A percentile compares a stretch with the other conserved stretches of the same genome.
Evolutionary conservation across 1,139 yeast species (phyloP).

Genomic region (Taiozyma sp.): DNA sequence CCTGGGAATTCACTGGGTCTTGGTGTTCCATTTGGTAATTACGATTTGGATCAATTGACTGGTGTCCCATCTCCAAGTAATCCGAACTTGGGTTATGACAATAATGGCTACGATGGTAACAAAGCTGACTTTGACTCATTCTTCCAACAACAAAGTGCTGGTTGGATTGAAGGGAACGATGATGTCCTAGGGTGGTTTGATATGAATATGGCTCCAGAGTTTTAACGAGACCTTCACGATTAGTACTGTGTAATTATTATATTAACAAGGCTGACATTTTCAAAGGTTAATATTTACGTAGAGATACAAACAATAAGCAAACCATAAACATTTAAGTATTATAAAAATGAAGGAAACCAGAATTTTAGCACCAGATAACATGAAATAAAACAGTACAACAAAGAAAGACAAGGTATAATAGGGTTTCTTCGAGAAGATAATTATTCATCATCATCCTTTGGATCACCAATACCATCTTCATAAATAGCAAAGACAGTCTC

Average conservation of each 20-base stretch:
- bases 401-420: not conserved
- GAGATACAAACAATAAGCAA: not conserved
- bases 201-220: slow-evolving; percentile 54
- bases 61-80: slow-evolving; percentile 7
- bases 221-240: slow-evolving; percentile 25
- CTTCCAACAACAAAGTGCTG: slow-evolving; percentile 77
- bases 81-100: slow-evolving; percentile 11
- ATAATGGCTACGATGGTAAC: slow-evolving; percentile 1
- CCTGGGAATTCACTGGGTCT: slow-evolving; percentile 17
- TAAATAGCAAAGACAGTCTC: slow-evolving; percentile 94
- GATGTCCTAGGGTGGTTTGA: slow-evolving; percentile 96
- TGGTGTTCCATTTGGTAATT: slow-evolving; percentile 3
- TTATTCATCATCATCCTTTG: slow-evolving; percentile 63
- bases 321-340: not conserved
- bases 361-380: not conserved
- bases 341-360: not conserved
- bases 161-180: slow-evolving; percentile 80
- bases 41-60: slow-evolving; percentile 14
- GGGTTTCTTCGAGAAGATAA: not conserved
- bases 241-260: not conserved
- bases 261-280: not conserved
- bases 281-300: not conserved
- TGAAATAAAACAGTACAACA: not conserved
- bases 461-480: slow-evolving; percentile 97
- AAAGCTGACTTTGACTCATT: slow-evolving; percentile 29